phyloP scores from a whole-genome alignment of 306 rosid genomes.

The Sindora glabra region DNA sequence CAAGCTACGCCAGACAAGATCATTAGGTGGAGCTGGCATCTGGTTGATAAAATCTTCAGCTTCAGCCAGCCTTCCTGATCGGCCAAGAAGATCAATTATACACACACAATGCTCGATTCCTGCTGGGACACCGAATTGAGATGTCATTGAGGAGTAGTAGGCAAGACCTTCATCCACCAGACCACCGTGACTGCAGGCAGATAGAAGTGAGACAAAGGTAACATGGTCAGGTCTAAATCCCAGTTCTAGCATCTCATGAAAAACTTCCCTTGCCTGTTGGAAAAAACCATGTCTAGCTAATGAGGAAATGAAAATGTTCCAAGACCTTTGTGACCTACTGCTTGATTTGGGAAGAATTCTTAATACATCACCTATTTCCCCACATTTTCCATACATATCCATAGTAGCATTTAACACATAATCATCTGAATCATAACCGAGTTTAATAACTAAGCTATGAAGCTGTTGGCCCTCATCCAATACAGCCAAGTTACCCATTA shows the following conservation, averaged over 20 bases:
- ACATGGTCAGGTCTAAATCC: constrained; percentile 75
- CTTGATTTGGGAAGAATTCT: constrained; percentile 48
- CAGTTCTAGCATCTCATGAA: constrained; percentile 62
- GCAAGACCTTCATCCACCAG: constrained; percentile 85
- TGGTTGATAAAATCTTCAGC: constrained; percentile 58
- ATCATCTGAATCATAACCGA: constrained; percentile 62
- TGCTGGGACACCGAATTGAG: constrained; percentile 39
- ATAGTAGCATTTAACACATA: constrained; percentile 65
- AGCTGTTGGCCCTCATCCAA: constrained; percentile 89
- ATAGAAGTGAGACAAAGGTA: constrained; percentile 83
- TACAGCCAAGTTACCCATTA: constrained; percentile 68
- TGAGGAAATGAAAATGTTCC: constrained; percentile 87
- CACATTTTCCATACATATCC: constrained; percentile 98
- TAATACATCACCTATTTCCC: constrained; percentile 68
- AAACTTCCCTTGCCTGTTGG: constrained; percentile 56
- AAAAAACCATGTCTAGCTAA: constrained; percentile 76
- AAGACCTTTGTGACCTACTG: constrained; percentile 55
- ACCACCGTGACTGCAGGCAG: constrained; percentile 92
- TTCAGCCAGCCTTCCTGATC: constrained; percentile 79
- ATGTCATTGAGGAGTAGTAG: constrained; percentile 59
- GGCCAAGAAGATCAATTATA: constrained; percentile 88
- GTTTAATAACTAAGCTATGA: constrained; percentile 61
- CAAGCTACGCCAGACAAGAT: constrained; percentile 79
- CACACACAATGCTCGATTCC: constrained; percentile 87
- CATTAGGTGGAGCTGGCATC: constrained; percentile 64